Evolutionary conservation across 371 early-diverging fungal species (phyloP).

Genomic region (Apophysomyces ossiformis): DNA sequence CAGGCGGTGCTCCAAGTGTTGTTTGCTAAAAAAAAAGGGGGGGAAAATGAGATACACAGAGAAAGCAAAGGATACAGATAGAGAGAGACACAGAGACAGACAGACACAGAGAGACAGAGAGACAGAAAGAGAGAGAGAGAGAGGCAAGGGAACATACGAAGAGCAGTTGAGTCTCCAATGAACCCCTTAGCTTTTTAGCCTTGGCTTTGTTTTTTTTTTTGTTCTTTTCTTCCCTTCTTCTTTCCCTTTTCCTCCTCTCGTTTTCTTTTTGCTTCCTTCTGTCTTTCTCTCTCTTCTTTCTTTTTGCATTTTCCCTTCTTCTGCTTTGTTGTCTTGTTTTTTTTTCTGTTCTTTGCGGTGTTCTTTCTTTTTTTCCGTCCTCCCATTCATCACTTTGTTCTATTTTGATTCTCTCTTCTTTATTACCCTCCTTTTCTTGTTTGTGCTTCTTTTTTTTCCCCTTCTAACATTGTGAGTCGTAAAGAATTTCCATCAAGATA

Average conservation of each 20-base stretch:
- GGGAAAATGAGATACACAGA: neutral
- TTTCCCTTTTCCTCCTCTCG: slow-evolving; percentile 14
- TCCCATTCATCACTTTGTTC: neutral
- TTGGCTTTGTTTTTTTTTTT: slow-evolving; percentile 3
- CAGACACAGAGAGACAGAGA: neutral
- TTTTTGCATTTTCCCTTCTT: slow-evolving; percentile 13
- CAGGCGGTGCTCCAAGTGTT: neutral
- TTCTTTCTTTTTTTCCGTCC: slow-evolving; percentile 12
- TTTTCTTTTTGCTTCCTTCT: slow-evolving; percentile 10
- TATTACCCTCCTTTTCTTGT: slow-evolving; percentile 6
- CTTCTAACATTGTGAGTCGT: neutral
- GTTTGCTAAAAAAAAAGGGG: neutral
- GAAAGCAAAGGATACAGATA: neutral
- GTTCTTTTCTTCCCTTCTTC: slow-evolving; percentile 14
- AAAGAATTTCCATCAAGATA: slow-evolving; percentile 13
- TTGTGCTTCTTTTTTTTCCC: slow-evolving; percentile 1
- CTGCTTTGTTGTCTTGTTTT: slow-evolving; percentile 5
- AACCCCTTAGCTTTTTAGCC: slow-evolving; percentile 2
- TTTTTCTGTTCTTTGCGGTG: slow-evolving; percentile 6
- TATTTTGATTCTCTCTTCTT: slow-evolving; percentile 3
- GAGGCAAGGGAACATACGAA: slow-evolving; percentile 4
- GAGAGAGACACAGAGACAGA: neutral
- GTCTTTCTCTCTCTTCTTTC: slow-evolving; percentile 17
- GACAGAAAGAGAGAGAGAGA: slow-evolving; percentile 5
- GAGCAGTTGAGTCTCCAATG: slow-evolving; percentile 29